Evolutionary conservation across 106 monocot species (phyloP).

Genomic region (Dendrobium nobile): DNA sequence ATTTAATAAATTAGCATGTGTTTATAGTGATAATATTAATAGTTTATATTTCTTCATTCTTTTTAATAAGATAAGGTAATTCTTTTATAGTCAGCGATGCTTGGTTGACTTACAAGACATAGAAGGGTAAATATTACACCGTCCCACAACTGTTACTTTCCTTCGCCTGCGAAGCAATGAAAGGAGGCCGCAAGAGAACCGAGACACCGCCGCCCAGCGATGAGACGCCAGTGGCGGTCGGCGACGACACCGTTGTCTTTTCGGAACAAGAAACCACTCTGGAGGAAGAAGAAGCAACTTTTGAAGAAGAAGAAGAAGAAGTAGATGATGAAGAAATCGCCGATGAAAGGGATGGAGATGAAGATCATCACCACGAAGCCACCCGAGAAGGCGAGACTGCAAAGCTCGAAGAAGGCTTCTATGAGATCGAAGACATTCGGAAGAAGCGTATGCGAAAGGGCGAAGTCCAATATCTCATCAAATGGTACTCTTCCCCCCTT

Average conservation of each 20-base stretch:
- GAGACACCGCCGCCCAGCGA: background rate
- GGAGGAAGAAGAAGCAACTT: background rate
- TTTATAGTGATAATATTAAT: no score
- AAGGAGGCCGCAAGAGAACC: slow-evolving; percentile 2
- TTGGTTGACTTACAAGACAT: no score
- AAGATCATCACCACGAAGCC: background rate
- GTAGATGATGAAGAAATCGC: background rate
- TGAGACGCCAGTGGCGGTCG: background rate
- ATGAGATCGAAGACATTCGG: slow-evolving; percentile 76
- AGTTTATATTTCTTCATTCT: no score
- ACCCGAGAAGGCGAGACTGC: slow-evolving; percentile 13
- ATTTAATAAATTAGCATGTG: no score
- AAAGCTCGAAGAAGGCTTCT: slow-evolving; percentile 66
- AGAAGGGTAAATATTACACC: no score
- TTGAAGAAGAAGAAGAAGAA: background rate
- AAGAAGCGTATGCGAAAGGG: slow-evolving; percentile 65
- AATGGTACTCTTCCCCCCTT: slow-evolving; percentile 35
- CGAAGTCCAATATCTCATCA: slow-evolving; percentile 70
- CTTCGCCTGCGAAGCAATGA: background rate
- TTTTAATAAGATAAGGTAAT: no score
- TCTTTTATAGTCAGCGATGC: no score
- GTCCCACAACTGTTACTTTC: no score
- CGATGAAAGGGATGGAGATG: background rate
- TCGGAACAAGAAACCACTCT: background rate
- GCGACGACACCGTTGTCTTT: background rate